Evolutionary conservation across 108 stramenopile genomes (phyloP), one percentile per base, ranked within the genome.

Genomic region (Schizochytrium sp.): DNA sequence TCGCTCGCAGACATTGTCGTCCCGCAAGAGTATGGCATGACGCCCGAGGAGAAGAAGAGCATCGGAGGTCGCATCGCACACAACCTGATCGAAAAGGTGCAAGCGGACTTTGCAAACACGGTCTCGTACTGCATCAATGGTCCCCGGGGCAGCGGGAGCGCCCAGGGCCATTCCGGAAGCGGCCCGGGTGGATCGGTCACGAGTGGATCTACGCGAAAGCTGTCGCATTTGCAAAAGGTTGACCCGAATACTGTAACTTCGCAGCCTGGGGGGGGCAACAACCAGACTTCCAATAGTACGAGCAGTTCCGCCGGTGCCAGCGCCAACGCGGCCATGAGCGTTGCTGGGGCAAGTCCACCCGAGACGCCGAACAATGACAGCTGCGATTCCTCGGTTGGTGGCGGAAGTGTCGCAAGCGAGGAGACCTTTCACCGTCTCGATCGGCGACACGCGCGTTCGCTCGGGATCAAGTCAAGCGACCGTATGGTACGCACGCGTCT

Each of bases 11-110:
- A 97, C 90, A 95, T 95, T 55, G 96, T 98, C 48, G 97, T 98
- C 18, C 99, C 99, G 18, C 98, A 98, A 69, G 98, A 99, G 91
- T 99, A 98, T 90, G 98, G 98, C 58, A 95, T 95, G 29, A 96
- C 97, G 0, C 89, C 95, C 60, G 89, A 89, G 19, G 96, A 97
- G 60, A 97, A 98, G 87, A 90, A 96, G 58, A 93, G 92, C 45
- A 96, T 98, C 57, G 98, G 97, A 23, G 89, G 91, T 57, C 97
- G 96, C 89, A 97, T 98, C 92, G 98, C 97, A 89, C 92, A 91
- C 63, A 92, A 96, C 44, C 93, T 99, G 25, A 90, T 98, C 55
- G 97, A 97, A 83, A 99, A 99, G 94, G 97, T 98, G 87, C 96
- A 95, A 87, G 89, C 58, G 57, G 92, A 94, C 88, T 89, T 93